Evolutionary conservation across 305 asterid genomes (phyloP), one percentile per base, ranked within the genome.

Genomic region (Withania somnifera): DNA sequence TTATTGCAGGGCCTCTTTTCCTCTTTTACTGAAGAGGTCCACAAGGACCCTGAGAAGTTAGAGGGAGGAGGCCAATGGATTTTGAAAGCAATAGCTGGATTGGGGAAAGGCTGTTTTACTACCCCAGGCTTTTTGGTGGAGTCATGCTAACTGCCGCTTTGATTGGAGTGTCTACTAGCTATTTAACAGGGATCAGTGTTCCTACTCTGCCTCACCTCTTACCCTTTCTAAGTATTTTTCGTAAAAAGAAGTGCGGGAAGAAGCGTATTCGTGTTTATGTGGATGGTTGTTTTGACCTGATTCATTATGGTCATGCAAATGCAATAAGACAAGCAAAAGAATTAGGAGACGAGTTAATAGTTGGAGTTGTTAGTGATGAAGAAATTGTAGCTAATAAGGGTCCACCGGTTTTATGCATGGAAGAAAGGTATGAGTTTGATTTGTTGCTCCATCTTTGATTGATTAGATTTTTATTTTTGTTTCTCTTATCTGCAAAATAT

Each of bases 211-310:
- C 96, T 36, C 87, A 89, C 83, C 82, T 91, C 45, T 89, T 94
- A 17, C 94, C 94, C 7, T 90, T 89, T 83, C 86, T 91, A 86
- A 85, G 90, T 56, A 87, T 84, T 79, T 88, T 91, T 53, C 81
- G 2, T 38, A 82, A 82, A 80, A 83, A 63, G 67, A 83, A 66
- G 80, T 92, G 89, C 87, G 93, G 93, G 86, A 95, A 91, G 91
- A 87, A 91, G 83, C 97, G 94, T 24, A 89, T 96, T 78, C 91
- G 99, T 93, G 99, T 96, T 56, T 96, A 96, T 77, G 93, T 96
- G 99, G 99, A 96, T 82, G 99, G 99, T 45, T 96, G 99, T 88
- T 96, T 96, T 85, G 99, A 96, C 82, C 91, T 96, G 98, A 96
- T 96, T 98, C 99, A 96, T 86, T 96, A 83, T 36, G 79, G 77